Base-by-base conservation (phyloP, 257 asterid genomes). In the Thymus quinquecostatus region DNA sequence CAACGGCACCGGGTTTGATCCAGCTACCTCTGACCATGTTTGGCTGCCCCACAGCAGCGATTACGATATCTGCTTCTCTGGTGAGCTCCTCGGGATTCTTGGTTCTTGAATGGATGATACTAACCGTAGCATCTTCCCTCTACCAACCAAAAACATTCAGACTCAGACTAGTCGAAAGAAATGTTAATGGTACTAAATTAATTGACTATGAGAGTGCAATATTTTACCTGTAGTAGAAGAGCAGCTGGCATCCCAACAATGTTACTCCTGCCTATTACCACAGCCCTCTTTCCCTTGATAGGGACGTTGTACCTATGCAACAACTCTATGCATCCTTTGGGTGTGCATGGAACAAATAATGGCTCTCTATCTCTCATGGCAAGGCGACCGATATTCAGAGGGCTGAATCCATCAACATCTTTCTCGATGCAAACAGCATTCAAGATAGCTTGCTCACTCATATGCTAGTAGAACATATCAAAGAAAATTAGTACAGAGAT, bases 391-490 rank as follows among this genome's bases (percentile, higher is more conserved):
- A 94, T 87, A 68, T 94, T 91, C 72, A 89, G 82, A 43, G 97
- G 97, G 76, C 85, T 92, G 87, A 91, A 94, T 50, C 99, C 99
- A 75, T 91, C 99, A n/a, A 91, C 97, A 70, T 94, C 99, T 84
- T 94, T 94, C 84, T 91, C 97, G 34, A 86, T 84, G 76, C 87
- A 82, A 72, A 94, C 92, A 64, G 93, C 92, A 85, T 86, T 88
- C 60, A 91, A 78, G 73, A 94, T 79, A 41, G 84, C 89, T 85
- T 84, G 87, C 81, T 89, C 99, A 60, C 89, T 86, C 82, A 94
- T 87, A 82, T 94, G 97, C 95, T 92, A 91, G 69, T 64, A 80
- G 34, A 81, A 55, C 30, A 50, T 41, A 79, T 9, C 29, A 9
- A 8, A 63, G 60, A 51, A 57, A 54, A 66, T 63, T 33, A 70